Conservation (phyloP, 768 basidiomycete genomes). For the Cystofilobasidium capitatum region DNA sequence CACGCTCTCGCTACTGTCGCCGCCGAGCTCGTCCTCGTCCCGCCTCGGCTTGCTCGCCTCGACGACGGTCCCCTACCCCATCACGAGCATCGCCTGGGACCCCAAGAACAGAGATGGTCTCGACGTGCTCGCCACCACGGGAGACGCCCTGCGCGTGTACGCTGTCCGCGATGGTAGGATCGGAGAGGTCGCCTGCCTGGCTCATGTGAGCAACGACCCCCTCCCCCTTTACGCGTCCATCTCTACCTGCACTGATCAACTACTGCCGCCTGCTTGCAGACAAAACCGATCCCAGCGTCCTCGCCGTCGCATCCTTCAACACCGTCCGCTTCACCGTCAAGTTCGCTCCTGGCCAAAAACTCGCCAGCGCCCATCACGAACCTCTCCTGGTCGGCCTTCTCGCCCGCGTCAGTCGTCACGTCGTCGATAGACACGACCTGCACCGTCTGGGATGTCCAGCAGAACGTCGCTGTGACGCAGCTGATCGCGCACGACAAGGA, state of each 20-base stretch:
- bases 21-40: conserved; percentile 3
- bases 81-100: conserved; percentile 88
- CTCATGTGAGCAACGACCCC: conserved; percentile 48
- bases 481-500: conserved; percentile 42
- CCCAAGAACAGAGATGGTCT: conserved; percentile 52
- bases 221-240: conserved; percentile 6
- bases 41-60: conserved; percentile 70
- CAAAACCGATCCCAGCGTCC: conserved; percentile 54
- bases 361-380: conserved; percentile 83
- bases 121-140: conserved; percentile 86
- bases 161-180: conserved; percentile 45
- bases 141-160: conserved; percentile 85
- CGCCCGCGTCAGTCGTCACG: conserved; percentile 83
- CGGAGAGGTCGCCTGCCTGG: conserved; percentile 24
- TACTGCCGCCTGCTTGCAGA: conserved; percentile 53
- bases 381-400: conserved; percentile 95
- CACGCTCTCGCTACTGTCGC: conserved; percentile 24
- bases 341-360: conserved; percentile 6
- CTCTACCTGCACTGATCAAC: background rate
- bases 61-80: conserved; percentile 80
- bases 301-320: conserved; percentile 8
- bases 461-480: conserved; percentile 85
- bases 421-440: conserved; percentile 98
- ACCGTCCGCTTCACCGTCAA: background rate
- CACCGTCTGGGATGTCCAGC: conserved; percentile 97